Base-by-base conservation (phyloP, 164 flowering plant genomes). In the Berberis vulgaris region DNA sequence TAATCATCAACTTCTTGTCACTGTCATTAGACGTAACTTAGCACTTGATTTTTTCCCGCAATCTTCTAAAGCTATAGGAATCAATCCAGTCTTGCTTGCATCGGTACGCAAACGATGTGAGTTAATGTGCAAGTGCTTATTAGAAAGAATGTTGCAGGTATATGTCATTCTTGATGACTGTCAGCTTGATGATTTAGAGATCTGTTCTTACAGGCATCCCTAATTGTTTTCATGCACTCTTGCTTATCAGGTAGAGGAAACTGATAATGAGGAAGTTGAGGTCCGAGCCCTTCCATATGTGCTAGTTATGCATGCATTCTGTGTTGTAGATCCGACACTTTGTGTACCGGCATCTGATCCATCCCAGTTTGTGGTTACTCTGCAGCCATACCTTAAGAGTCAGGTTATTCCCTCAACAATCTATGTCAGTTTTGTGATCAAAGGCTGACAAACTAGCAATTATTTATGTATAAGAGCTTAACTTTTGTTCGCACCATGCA, bases 321-420 rank as follows among this genome's bases (percentile, higher is more conserved):
- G 96, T 74, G 71, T 76, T 59, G 99, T 91, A 63, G 97, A 95
- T 78, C 94, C 97, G 56, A 80, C 83, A 60, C 83, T 95, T 10
- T 91, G 97, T 84, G 88, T 88, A 45, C 99, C 99, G 26, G 76
- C 89, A 61, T 86, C 97, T 66, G 86, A 95, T 77, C 97, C 97
- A 59, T 83, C 97, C 11, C 93, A 89, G 74, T 95, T 91, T 85
- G 87, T 89, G 47, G 87, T 91, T 74, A 91, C 99, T 39, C 83
- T 95, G 60, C 94, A 89, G 67, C 96, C 99, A 59, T 95, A 95
- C 72, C 86, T 95, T 45, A 95, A 95, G 83, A 91, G 71, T 74
- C 97, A 88, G 97, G 98, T 88, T 49, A 64, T 63, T 54, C 59
- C 8, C 12, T 47, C 42, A 26, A 26, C 26, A 26, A 26, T 4